These are phyloP conservation scores for Cichorium intybus DNA, from an alignment of 140 eudicot species.

Conservation along the genomic window DNA sequence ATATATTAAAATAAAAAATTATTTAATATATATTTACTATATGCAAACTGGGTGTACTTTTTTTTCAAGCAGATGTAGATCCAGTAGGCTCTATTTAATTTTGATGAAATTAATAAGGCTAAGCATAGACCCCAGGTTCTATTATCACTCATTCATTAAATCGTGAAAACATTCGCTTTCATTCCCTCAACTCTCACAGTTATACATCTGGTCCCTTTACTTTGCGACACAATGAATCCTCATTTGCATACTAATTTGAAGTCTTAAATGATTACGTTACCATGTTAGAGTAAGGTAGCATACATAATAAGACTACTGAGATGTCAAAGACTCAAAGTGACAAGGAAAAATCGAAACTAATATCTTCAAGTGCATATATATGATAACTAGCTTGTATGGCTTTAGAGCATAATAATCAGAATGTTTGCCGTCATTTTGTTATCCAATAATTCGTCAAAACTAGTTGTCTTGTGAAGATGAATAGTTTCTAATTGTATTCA, in stretches of 20 bases:
- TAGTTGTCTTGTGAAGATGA: no score
- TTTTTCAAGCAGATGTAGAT: conserved; percentile 25
- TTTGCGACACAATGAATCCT: conserved; percentile 10
- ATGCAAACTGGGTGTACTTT: conserved; percentile 8
- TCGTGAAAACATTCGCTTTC: conserved; percentile 9
- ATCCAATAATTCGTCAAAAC: no score
- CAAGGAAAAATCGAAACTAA: no score
- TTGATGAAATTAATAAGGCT: conserved; percentile 39
- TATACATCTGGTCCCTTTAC: conserved; percentile 2
- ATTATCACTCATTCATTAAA: conserved; percentile 31
- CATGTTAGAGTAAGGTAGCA: neutral
- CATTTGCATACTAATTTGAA: conserved; percentile 10
- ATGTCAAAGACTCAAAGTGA: neutral
- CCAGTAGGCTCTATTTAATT: conserved; percentile 21
- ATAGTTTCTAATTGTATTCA: no score
- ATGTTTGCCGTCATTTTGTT: no score
- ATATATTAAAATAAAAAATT: neutral
- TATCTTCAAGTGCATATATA: no score
- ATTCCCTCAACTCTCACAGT: conserved; percentile 1
- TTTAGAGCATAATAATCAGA: no score
- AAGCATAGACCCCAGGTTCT: conserved; percentile 25
- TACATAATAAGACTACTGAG: neutral
- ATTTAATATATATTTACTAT: conserved; percentile 8
- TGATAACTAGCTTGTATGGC: no score
- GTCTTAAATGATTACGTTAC: conserved; percentile 7